Conservation (phyloP, 2,329 filamentous ascomycete species). For the Colletotrichum lindemuthianum region DNA sequence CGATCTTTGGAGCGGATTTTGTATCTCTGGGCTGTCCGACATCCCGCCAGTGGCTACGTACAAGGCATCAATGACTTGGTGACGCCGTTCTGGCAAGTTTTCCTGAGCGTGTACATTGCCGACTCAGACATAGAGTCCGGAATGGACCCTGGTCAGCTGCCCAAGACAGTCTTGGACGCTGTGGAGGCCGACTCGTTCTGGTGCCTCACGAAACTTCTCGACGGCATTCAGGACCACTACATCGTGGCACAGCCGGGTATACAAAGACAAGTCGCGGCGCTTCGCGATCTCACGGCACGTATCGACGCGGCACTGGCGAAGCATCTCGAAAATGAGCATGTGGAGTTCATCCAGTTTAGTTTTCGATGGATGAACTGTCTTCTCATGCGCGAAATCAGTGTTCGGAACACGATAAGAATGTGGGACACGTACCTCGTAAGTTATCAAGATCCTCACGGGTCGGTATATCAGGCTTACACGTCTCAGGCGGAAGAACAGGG, state of each 20-base stretch:
- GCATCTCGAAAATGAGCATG: slow-evolving; percentile 88
- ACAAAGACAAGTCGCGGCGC: slow-evolving; percentile 87
- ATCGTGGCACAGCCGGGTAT: slow-evolving; percentile 98
- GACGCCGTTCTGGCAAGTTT: slow-evolving; percentile 98
- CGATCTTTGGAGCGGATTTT: slow-evolving; percentile 92
- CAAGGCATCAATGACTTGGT: slow-evolving; percentile 99
- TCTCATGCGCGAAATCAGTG: slow-evolving; percentile 96
- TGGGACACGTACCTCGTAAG: slow-evolving; percentile 98
- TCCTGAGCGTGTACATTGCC: slow-evolving; percentile 93
- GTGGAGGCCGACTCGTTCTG: slow-evolving; percentile 98
- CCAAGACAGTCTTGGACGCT: slow-evolving; percentile 89
- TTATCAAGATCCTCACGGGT: slow-evolving; percentile 25
- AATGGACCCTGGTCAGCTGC: slow-evolving; percentile 96
- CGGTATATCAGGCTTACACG: slow-evolving; percentile 9
- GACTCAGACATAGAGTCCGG: slow-evolving; percentile 90
- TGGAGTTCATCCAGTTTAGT: slow-evolving; percentile 99
- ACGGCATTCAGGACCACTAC: slow-evolving; percentile 99
- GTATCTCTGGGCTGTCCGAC: slow-evolving; percentile 97
- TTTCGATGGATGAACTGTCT: slow-evolving; percentile 99
- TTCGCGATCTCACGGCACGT: slow-evolving; percentile 88
- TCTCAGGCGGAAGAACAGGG: slow-evolving; percentile 93
- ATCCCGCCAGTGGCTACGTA: slow-evolving; percentile 96
- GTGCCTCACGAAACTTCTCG: slow-evolving; percentile 97
- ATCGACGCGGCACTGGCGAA: slow-evolving; percentile 88
- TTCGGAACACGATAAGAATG: slow-evolving; percentile 97